A percentile compares a stretch with the other conserved stretches of the same genome.
These are phyloP conservation scores for Pugionium cornutum DNA, from an alignment of 345 rosid genomes.

Conservation along the genomic window DNA sequence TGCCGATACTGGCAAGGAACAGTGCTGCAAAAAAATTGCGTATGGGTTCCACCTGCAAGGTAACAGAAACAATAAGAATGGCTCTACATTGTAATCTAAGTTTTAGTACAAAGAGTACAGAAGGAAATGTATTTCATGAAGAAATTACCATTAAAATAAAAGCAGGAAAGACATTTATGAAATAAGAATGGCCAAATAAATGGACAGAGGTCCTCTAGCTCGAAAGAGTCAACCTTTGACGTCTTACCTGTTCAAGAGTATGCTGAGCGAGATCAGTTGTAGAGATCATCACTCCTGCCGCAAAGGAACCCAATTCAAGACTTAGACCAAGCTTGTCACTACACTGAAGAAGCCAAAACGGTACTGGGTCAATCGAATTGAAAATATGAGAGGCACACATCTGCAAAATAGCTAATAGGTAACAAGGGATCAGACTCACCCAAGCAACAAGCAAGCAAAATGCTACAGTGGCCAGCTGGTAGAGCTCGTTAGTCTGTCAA, in stretches of 20 bases:
- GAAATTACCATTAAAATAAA: background rate
- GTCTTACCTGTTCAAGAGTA: slow-evolving; percentile 86
- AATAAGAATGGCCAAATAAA: slow-evolving; percentile 22
- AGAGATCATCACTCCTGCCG: slow-evolving; percentile 99
- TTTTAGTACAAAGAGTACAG: background rate
- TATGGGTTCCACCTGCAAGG: slow-evolving; percentile 80
- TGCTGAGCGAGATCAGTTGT: slow-evolving; percentile 95
- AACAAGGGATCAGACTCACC: slow-evolving; percentile 58
- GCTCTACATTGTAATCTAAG: background rate
- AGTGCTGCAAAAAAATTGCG: slow-evolving; percentile 93
- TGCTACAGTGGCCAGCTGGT: slow-evolving; percentile 94
- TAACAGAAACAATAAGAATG: background rate
- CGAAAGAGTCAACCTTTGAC: slow-evolving; percentile 21
- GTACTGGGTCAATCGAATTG: slow-evolving; percentile 15
- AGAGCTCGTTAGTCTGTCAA: slow-evolving; percentile 93
- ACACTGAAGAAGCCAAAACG: slow-evolving; percentile 61
- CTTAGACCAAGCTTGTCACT: slow-evolving; percentile 97
- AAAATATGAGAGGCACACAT: slow-evolving; percentile 7
- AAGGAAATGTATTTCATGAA: slow-evolving; percentile 10
- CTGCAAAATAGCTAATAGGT: slow-evolving; percentile 24
- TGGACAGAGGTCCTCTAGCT: slow-evolving; percentile 5
- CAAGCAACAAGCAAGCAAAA: slow-evolving; percentile 98
- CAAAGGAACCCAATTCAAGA: slow-evolving; percentile 97
- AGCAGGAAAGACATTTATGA: background rate
- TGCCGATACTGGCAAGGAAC: slow-evolving; percentile 91